These are phyloP conservation scores for Colletotrichum tropicicola DNA, from an alignment of 2,329 filamentous ascomycete species.

Conservation along the genomic window DNA sequence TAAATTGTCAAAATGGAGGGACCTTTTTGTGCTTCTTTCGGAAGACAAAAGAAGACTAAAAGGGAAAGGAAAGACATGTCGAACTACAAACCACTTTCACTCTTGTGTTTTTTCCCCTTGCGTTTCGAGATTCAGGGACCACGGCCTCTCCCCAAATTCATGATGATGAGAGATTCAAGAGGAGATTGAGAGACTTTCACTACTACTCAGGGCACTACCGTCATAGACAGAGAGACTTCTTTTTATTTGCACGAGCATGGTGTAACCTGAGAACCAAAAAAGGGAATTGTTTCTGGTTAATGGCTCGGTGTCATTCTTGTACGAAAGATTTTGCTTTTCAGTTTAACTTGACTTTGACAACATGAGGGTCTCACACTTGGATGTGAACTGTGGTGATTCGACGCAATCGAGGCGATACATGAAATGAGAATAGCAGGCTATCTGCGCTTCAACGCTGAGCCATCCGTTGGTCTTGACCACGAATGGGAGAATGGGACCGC, in stretches of 20 bases:
- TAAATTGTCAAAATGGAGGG: constrained; percentile 27
- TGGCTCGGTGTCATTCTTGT: constrained; percentile 27
- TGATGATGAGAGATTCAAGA: constrained; percentile 31
- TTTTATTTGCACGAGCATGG: constrained; percentile 30
- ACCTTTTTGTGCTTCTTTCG: constrained; percentile 29
- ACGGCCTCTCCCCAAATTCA: constrained; percentile 27
- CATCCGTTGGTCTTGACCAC: too few species aligned
- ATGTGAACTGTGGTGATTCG: too few species aligned
- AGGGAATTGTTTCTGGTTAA: constrained; percentile 30
- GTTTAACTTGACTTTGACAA: constrained; percentile 15
- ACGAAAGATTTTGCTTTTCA: constrained; percentile 23
- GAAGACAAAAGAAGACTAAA: constrained; percentile 25
- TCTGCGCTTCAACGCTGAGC: too few species aligned
- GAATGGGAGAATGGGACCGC: too few species aligned
- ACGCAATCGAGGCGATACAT: too few species aligned
- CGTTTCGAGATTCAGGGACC: constrained; percentile 35
- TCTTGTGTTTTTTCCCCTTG: constrained; percentile 28
- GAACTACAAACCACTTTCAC: constrained; percentile 20
- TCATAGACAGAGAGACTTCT: constrained; percentile 32
- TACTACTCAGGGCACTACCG: constrained; percentile 29
- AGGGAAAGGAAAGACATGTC: constrained; percentile 23
- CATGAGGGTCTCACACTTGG: too few species aligned
- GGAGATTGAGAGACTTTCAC: constrained; percentile 30
- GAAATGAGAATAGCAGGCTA: too few species aligned
- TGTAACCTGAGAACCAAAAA: constrained; percentile 31